Conservation (phyloP, 108 stramenopile species). For the Skeletonema costatum region DNA sequence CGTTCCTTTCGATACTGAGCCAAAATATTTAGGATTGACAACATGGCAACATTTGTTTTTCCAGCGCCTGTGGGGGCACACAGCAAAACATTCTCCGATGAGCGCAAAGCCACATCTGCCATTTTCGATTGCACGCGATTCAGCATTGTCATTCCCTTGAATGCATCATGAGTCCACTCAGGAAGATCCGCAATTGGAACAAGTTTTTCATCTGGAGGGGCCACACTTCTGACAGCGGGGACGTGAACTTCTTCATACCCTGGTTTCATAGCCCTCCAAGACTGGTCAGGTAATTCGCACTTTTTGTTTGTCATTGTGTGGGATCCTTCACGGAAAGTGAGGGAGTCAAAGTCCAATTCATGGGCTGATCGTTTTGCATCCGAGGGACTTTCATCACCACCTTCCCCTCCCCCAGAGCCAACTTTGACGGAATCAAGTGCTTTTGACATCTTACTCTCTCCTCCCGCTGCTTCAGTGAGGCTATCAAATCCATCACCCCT, state of each 20-base stretch:
- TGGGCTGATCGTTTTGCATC: conserved; percentile 45
- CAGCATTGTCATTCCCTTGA: conserved; percentile 93
- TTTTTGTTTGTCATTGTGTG: conserved; percentile 96
- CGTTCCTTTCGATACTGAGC: conserved; percentile 85
- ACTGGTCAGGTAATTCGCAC: conserved; percentile 89
- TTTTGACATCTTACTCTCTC: conserved; percentile 49
- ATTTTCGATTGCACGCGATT: conserved; percentile 98
- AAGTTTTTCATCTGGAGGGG: conserved; percentile 78
- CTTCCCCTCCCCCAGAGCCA: conserved; percentile 25
- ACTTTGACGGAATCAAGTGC: conserved; percentile 74
- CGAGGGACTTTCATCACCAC: conserved; percentile 46
- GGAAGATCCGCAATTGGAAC: conserved; percentile 93
- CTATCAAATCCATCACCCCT: conserved; percentile 38
- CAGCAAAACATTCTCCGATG: conserved; percentile 94
- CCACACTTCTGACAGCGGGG: conserved; percentile 87
- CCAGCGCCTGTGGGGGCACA: conserved; percentile 99
- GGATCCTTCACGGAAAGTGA: conserved; percentile 89
- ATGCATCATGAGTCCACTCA: conserved; percentile 92
- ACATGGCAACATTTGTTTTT: conserved; percentile 95
- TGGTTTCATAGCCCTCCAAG: conserved; percentile 94
- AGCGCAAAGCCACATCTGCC: conserved; percentile 84
- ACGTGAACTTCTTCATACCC: conserved; percentile 99
- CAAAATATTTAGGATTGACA: conserved; percentile 95
- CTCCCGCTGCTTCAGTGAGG: conserved; percentile 14
- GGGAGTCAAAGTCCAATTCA: conserved; percentile 89